These are phyloP conservation scores for Suillus subluteus DNA, from an alignment of 768 basidiomycete genomes.

Conservation along the genomic window DNA sequence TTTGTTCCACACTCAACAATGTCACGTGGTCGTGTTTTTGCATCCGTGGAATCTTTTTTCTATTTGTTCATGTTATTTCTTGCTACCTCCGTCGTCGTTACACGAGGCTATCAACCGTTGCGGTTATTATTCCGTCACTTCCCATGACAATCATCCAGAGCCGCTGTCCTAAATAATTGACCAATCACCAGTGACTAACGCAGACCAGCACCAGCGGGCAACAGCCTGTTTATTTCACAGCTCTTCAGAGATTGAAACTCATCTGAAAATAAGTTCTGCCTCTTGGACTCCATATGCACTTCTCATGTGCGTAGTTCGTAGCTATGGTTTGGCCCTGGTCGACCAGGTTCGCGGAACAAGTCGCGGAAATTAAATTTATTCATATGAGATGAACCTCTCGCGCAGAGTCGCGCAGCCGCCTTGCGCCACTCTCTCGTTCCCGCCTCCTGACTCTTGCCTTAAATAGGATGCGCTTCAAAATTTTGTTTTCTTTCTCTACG, in stretches of 20 bases:
- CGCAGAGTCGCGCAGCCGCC: neutral
- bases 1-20: conserved; percentile 30
- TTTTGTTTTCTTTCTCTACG: neutral
- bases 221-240: neutral
- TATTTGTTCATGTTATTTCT: conserved; percentile 8
- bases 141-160: conserved; percentile 8
- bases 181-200: neutral
- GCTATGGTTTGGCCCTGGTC: neutral
- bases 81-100: conserved; percentile 31
- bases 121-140: neutral
- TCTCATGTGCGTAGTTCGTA: neutral
- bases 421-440: neutral
- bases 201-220: neutral
- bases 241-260: neutral
- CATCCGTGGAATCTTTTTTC: conserved; percentile 24
- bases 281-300: neutral
- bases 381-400: neutral
- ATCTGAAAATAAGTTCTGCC: neutral
- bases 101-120: conserved; percentile 35
- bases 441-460: neutral
- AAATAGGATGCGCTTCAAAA: neutral
- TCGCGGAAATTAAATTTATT: conserved; percentile 4
- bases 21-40: conserved; percentile 36
- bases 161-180: neutral
- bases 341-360: neutral